phyloP scores from a whole-genome alignment of 768 basidiomycete species.

The Cystobasidiopsis lactophilus region DNA sequence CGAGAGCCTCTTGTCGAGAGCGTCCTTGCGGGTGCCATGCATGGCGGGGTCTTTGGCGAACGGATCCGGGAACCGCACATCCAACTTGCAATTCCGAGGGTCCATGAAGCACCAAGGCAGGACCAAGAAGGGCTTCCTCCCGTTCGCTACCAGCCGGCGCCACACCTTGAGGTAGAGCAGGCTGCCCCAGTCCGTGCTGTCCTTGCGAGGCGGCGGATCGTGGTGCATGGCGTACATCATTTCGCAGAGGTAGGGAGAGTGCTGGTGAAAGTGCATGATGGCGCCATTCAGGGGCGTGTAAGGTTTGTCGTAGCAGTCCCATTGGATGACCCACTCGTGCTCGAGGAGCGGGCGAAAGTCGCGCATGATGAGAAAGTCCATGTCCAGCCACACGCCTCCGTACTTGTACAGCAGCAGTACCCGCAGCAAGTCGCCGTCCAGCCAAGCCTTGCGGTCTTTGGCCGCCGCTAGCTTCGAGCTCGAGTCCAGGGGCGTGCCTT shows the following conservation, averaged over 20 bases:
- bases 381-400: constrained; percentile 92
- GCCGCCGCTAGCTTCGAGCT: constrained; percentile 36
- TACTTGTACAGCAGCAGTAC: constrained; percentile 67
- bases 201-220: constrained; percentile 45
- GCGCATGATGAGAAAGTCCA: constrained; percentile 81
- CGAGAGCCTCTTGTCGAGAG: constrained; percentile 39
- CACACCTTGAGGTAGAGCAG: constrained; percentile 77
- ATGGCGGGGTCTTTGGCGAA: constrained; percentile 35
- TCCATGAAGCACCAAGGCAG: constrained; percentile 93
- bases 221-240: constrained; percentile 75
- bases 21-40: constrained; percentile 30
- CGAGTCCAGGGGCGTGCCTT: constrained; percentile 53
- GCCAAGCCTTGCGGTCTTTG: constrained; percentile 61
- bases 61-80: constrained; percentile 82
- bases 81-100: constrained; percentile 67
- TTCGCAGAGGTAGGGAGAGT: constrained; percentile 92
- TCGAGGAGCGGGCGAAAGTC: constrained; percentile 69
- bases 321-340: constrained; percentile 92
- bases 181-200: constrained; percentile 84
- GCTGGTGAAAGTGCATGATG: constrained; percentile 70
- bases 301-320: constrained; percentile 85
- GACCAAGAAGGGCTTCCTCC: constrained; percentile 64
- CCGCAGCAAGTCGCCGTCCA: constrained; percentile 82
- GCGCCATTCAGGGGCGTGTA: constrained; percentile 75
- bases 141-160: constrained; percentile 51